A percentile compares a stretch with the other conserved stretches of the same genome.
Evolutionary conservation across 495 filamentous ascomycete species (phyloP).

Genomic region (Hyaloscypha hepaticicola): DNA sequence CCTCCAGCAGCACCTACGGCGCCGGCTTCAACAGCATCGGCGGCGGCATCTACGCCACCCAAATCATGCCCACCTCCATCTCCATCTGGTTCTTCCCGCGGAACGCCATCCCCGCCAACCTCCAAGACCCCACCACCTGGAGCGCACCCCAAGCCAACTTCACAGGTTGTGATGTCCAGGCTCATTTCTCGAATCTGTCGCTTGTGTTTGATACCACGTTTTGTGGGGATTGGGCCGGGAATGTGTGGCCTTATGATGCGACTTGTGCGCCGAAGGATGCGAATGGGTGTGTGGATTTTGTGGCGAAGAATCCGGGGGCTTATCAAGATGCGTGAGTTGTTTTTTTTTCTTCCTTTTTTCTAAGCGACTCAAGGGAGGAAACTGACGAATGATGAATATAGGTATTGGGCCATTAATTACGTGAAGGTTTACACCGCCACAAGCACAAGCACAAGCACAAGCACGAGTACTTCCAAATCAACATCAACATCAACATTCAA

Average conservation of each 20-base stretch:
- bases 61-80: slow-evolving; percentile 61
- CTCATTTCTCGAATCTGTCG: slow-evolving; percentile 65
- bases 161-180: slow-evolving; percentile 44
- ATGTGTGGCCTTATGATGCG: neutral
- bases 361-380: no score
- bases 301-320: neutral
- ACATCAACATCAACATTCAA: no score
- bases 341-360: neutral
- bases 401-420: neutral
- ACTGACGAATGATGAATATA: neutral
- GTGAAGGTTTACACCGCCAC: neutral
- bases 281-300: neutral
- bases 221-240: slow-evolving; percentile 87
- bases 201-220: slow-evolving; percentile 82
- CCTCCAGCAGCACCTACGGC: slow-evolving; percentile 47
- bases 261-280: neutral
- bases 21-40: slow-evolving; percentile 58
- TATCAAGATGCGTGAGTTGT: neutral
- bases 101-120: slow-evolving; percentile 4
- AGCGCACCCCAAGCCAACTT: slow-evolving; percentile 49
- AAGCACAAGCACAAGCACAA: no score
- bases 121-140: slow-evolving; percentile 60
- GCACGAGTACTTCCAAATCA: no score
- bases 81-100: slow-evolving; percentile 69
- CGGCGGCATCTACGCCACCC: slow-evolving; percentile 68